Conservation (phyloP, 1,139 yeast genomes). For the Trichomonascaceae sp. region DNA sequence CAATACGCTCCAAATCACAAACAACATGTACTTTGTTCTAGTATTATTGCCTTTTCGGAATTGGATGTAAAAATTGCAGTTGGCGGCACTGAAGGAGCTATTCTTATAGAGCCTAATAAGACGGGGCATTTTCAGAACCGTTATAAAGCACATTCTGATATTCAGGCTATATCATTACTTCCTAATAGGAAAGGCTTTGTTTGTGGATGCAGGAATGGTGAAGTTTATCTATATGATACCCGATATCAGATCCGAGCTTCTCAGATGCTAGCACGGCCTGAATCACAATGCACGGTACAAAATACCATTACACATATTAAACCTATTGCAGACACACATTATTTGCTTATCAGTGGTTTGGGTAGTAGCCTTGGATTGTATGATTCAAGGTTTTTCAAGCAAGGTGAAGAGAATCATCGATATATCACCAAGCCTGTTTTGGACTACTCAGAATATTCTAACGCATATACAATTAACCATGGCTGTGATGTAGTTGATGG, state of each 20-base stretch:
- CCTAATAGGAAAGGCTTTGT: conserved; percentile 3
- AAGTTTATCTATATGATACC: conserved; percentile 13
- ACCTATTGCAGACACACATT: conserved; percentile 15
- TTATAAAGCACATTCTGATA: conserved; percentile 13
- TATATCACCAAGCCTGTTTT: neutral
- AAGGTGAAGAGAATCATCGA: conserved; percentile 1
- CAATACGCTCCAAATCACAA: conserved; percentile 6
- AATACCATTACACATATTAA: conserved; percentile 14
- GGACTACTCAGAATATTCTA: neutral
- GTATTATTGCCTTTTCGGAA: conserved; percentile 1
- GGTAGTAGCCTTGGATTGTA: conserved; percentile 20
- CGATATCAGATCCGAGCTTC: conserved; percentile 6
- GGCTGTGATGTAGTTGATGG: conserved; percentile 7
- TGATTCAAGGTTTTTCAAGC: conserved; percentile 18
- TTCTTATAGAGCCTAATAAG: conserved; percentile 8
- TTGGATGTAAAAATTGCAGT: conserved; percentile 6
- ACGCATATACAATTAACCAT: conserved; percentile 4
- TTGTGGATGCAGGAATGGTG: conserved; percentile 13
- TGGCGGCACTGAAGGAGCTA: conserved; percentile 8
- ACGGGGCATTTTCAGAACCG: conserved; percentile 8
- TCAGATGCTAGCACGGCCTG: conserved; percentile 6
- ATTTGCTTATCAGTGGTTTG: conserved; percentile 21
- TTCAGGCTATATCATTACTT: conserved; percentile 11
- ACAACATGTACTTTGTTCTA: conserved; percentile 5
- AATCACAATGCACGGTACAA: conserved; percentile 2